Evolutionary conservation across 345 rosid species (phyloP), one percentile per base, ranked within the genome.

Genomic region (Hirschfeldia incana): DNA sequence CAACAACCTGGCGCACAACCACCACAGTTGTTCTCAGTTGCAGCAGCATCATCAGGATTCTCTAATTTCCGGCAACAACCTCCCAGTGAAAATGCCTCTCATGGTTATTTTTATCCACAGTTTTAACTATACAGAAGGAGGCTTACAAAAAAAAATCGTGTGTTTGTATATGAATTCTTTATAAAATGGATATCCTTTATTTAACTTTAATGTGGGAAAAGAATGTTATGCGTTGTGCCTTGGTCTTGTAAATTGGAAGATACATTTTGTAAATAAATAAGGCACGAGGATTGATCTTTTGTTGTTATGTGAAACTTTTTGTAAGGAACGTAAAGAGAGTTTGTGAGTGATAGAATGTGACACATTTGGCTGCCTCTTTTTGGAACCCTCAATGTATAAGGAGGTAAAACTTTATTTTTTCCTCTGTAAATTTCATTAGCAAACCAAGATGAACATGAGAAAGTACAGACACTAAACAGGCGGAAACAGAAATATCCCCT

Each of bases 41-140:
- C 80, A 57, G 83, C 83, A 81, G 83, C 83, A 76, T 76, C 83
- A 81, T 80, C 83, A 80, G 80, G 83, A 80, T 80, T 80, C 83
- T 80, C 83, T 64, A 79, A 80, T 80, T 80, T 75, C 69, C 68
- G 80, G 68, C 83, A 72, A 70, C 83, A 80, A 70, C 76, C 65
- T 65, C 65, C 46, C 17, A 58, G 66, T 58, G 80, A 76, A 80
- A 76, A 81, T 36, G 74, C 66, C 53, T 34, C 80, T 0, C 65
- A 26, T 66, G 83, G 66, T 44, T 81, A 65, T 69, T 76, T 76
- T 60, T 65, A 76, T 33, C 80, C 80, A 71, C 80, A 66, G 34
- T 80, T 77, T 72, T 80, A 59, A 76, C 78, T 27, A 42, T 59
- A 8, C 7, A 26, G 33, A 55, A 42, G 10, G n/a, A 55, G 57